Evolutionary conservation across 768 basidiomycete genomes (phyloP), one percentile per base, ranked within the genome.

Genomic region (Chlorophyllum brunneum): DNA sequence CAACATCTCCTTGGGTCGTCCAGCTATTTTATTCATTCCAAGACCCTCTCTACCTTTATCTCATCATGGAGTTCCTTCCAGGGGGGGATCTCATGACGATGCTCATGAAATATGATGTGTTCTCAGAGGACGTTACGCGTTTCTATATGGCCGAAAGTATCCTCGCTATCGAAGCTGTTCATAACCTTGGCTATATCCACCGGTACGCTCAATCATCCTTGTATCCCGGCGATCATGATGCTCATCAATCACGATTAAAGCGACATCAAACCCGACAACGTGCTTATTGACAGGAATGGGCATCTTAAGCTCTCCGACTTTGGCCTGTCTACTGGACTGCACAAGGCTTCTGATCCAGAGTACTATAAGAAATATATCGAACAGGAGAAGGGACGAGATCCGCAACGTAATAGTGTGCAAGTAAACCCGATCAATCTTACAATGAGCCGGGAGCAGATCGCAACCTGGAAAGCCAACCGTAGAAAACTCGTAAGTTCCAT

Each of bases 41-140:
- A 68, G 97, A 98, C 67, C 83, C 90, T 1, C 74, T 92, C 47
- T 98, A 95, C 65, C 83, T 99, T 23, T 99, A 98, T 72, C 82
- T 99, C 55, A 90, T 99, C 75, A 99, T 99, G 95, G 79, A 80
- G 58, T 81, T 81, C 59, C 75, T 84, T 38, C 82, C 83, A 31
- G 95, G 95, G 39, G 95, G 95, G n/a, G 95, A 99, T 67, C 76
- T 99, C 57, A 98, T 99, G 95, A 98, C 97, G 10, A 99, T 98
- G 95, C 75, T 99, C 60, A 99, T 99, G 87, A 98, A 98, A 70
- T 98, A 99, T 70, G 95, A 98, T 67, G 89, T 95, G 6, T 98
- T 98, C 73, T 92, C 92, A 5, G 97, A 98, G 69, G 95, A 98
- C 65, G 95, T 98, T 31, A 95, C 93, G 26, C 86, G 95, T 54